phyloP scores from a whole-genome alignment of 208 protist species.

The Polymyxa betae region DNA sequence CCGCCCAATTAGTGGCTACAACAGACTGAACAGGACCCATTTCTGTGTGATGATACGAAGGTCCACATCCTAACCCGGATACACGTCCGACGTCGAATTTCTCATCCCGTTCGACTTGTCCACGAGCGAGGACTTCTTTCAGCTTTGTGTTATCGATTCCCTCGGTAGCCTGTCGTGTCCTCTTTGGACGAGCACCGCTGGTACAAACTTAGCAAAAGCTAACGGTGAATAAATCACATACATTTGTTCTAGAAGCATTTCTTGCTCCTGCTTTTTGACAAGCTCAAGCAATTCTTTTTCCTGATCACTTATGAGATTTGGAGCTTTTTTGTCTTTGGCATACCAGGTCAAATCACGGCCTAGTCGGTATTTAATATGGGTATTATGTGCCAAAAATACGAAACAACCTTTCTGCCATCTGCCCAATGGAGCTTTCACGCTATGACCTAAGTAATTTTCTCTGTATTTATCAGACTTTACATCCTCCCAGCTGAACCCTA shows the following conservation, averaged over 20 bases:
- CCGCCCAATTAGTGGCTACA: background rate
- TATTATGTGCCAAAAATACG: background rate
- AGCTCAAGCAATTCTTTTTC: background rate
- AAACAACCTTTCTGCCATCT: constrained; percentile 70
- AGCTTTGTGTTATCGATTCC: background rate
- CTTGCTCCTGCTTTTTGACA: constrained; percentile 30
- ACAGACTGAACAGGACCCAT: constrained; percentile 33
- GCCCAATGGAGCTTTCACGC: constrained; percentile 69
- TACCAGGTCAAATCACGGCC: constrained; percentile 22
- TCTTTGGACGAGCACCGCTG: constrained; percentile 16
- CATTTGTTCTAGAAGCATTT: constrained; percentile 51
- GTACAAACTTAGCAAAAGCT: background rate
- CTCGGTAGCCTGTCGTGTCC: background rate
- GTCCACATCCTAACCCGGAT: background rate
- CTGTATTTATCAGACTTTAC: constrained; percentile 72
- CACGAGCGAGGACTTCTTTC: constrained; percentile 23
- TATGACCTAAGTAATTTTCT: constrained; percentile 73
- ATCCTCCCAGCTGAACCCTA: constrained; percentile 69
- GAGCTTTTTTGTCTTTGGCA: constrained; percentile 34
- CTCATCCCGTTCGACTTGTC: constrained; percentile 30
- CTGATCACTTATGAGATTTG: background rate
- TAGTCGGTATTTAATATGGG: constrained; percentile 4
- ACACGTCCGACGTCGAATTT: constrained; percentile 38
- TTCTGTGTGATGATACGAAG: constrained; percentile 1
- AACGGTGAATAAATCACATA: background rate